These are phyloP conservation scores for Macrophomina tecta DNA, from an alignment of 2,329 filamentous ascomycete genomes.

Conservation along the genomic window DNA sequence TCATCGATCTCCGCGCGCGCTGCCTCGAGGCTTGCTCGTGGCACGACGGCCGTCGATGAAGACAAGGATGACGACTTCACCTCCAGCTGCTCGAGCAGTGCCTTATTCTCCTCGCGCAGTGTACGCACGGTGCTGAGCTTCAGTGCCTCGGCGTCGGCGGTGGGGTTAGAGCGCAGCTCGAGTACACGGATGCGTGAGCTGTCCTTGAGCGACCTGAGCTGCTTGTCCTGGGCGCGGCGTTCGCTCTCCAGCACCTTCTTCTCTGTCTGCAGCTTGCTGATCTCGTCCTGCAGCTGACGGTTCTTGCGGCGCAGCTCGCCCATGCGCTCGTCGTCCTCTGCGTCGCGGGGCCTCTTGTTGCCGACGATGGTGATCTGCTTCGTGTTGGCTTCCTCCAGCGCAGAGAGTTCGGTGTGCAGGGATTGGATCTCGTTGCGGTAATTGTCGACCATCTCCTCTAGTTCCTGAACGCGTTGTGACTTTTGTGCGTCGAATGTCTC, in stretches of 20 bases:
- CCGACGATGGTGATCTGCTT: conserved; percentile 51
- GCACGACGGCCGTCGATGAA: conserved; percentile 64
- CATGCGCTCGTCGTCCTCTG: conserved; percentile 70
- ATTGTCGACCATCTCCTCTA: conserved; percentile 85
- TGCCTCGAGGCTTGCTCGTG: conserved; percentile 75
- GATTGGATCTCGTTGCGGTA: conserved; percentile 82
- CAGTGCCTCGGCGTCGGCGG: conserved; percentile 80
- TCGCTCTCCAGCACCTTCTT: conserved; percentile 76
- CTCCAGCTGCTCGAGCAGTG: conserved; percentile 76
- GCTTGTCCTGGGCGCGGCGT: conserved; percentile 72
- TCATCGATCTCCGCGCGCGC: conserved; percentile 77
- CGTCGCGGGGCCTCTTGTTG: conserved; percentile 67
- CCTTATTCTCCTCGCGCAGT: conserved; percentile 81
- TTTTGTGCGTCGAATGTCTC: conserved; percentile 80
- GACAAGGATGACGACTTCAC: conserved; percentile 39
- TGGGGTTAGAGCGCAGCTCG: conserved; percentile 89
- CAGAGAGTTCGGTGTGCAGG: conserved; percentile 75
- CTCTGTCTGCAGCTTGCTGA: conserved; percentile 72
- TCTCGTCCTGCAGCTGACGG: conserved; percentile 79
- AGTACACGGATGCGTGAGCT: conserved; percentile 81
- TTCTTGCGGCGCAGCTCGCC: conserved; percentile 88
- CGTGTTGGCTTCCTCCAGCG: conserved; percentile 58
- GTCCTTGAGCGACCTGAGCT: conserved; percentile 71
- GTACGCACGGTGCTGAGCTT: conserved; percentile 80
- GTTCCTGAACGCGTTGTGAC: conserved; percentile 73